Base-by-base conservation (phyloP, 2,329 filamentous ascomycete genomes). In the Scedosporium dehoogii region DNA sequence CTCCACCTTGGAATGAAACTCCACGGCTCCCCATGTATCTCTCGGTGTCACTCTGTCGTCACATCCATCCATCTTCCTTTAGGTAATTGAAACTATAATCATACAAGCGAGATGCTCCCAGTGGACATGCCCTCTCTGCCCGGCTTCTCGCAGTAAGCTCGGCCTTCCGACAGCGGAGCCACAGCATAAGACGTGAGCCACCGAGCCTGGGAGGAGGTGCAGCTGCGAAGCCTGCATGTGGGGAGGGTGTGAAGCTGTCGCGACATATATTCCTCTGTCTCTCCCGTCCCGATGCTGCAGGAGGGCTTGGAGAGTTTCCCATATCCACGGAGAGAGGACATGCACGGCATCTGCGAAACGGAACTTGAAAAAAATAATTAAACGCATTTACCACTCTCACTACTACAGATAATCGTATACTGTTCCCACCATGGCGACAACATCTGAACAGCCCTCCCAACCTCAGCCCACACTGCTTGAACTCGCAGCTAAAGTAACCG, bases 401-500 rank as follows among this genome's bases (percentile, higher is more conserved):
- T 3, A 48, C 44, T 48, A 5, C 44, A 2, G 5, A 21, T 21
- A n/a, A 7, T 21, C 44, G 7, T 21, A 21, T 48, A 27, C 5
- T 10, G 6, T 23, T 23, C 16, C 42, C 59, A 42, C 4, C 9
- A 61, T 61, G 59, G 16, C 59, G 14, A n/a, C 48, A 23, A n/a
- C 48, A 23, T 55, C 51, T 16, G 23, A 23, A 1, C 51, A 55
- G 23, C 51, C 18, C 18, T 23, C 51, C 7, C 18, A 55, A 21
- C 25, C 44, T 6, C 67, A 73, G 63, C 68, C 72, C 2, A 78
- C 75, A 6, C 72, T 79, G 25, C 74, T 71, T 62, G 71, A 72
- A 63, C 74, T 81, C n/a, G 76, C 76, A 10, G 74, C 75, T 59
- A 75, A 76, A 69, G 74, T 80, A 63, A 74, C 72, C 23, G 74